Base-by-base conservation (phyloP, 345 rosid genomes). In the Tarenaya hassleriana region DNA sequence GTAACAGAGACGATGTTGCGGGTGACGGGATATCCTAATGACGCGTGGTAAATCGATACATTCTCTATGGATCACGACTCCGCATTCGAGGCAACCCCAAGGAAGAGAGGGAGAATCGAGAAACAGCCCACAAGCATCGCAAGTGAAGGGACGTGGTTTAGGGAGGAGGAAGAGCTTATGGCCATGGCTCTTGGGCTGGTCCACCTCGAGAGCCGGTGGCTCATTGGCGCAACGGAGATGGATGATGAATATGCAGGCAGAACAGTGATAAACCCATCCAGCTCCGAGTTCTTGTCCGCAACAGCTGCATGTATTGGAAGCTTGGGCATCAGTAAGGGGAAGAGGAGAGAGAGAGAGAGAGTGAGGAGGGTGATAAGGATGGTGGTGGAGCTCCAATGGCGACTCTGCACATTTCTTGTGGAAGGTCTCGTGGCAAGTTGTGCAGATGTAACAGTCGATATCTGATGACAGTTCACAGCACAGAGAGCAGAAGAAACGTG, bases 291-390 rank as follows among this genome's bases (percentile, higher is more conserved):
- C 1, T 37, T 14, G 37, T 11, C 46, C 35, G 20, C 54, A 57
- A 35, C 6, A n/a, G 15, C 1, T 7, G 47, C 53, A 57, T 7
- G 16, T 39, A 3, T 1, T 12, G 8, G 0, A 24, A 24, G 29
- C 29, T 24, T 24, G 3, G 7, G 14, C 3, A 0, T 1, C 0
- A 7, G 0, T 0, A 7, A 0, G 0, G 0, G 1, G 1, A 0
- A 33, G 2, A 16, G 4, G 19, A 14, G 0, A 35, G 1, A 58
- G 63, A 16, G 29, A 31, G 5, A 40, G 13, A 47, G 14, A 38
- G 40, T 58, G 55, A 0, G 29, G 10, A 15, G 10, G 39, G 1
- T 47, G 44, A 3, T 21, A 57, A 38, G 62, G 54, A n/a, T n/a
- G n/a, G 18, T 58, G 46, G 21, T 47, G 45, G 24, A 58, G 20